Base-by-base conservation (phyloP, 306 rosid genomes). In the Lupinus albus region DNA sequence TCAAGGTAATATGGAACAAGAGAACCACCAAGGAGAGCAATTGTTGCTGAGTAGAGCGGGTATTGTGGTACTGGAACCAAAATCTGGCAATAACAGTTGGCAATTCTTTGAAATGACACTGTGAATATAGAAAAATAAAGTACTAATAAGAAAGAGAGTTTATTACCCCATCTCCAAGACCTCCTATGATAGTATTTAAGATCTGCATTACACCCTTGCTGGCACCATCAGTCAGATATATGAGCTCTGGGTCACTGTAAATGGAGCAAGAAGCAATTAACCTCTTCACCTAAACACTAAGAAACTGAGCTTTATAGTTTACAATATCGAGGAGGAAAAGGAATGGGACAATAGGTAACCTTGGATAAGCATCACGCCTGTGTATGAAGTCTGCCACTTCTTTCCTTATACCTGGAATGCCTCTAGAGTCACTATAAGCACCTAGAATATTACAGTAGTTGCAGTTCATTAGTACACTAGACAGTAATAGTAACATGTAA, bases 41-140 rank as follows among this genome's bases (percentile, higher is more conserved):
- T 94, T 61, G 99, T 77, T 70, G 99, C 99, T 0, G 99, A 94
- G 78, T 94, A 94, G 64, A 94, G 99, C 5, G 99, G 99, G 84
- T 94, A 94, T 56, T 94, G 99, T 41, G 99, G 99, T 42, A 94
- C 99, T 45, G 99, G 99, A 80, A 94, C 99, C 97, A 94, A 82
- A 85, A 94, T 44, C 99, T 94, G 78, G 61, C 47, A 75, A 69
- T 35, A 74, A 64, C 58, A 60, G 66, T 72, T 30, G 28, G 17
- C 33, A 35, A 65, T 41, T 16, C 70, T 71, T 75, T 62, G 20
- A 75, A 56, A 60, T 36, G 65, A 61, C 45, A 67, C 42, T 14
- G 12, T 50, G 45, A 74, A 41, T 42, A 48, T 14, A 49, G 0
- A 33, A 28, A 78, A 61, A 35, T 53, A 59, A 50, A 72, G n/a